These are phyloP conservation scores for Apiotrichum siamense DNA, from an alignment of 1,284 basidiomycete species.

Conservation along the genomic window DNA sequence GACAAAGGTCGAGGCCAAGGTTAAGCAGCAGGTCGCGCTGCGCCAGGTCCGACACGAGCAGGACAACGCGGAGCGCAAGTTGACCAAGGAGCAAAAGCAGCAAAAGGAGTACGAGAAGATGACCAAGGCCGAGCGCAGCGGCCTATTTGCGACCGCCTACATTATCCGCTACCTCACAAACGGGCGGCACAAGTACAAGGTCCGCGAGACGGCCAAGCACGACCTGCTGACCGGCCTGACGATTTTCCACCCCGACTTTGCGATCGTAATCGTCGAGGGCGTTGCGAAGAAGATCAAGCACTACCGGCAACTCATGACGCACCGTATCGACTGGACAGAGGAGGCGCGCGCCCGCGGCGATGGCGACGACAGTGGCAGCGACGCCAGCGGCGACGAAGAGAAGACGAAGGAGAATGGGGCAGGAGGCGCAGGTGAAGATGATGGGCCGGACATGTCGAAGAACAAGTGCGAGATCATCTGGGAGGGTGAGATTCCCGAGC, in stretches of 20 bases:
- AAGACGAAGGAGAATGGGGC: slow-evolving; percentile 8
- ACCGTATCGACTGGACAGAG: slow-evolving; percentile 92
- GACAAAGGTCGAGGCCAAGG: slow-evolving; percentile 91
- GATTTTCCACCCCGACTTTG: slow-evolving; percentile 83
- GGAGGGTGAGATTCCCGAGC: slow-evolving; percentile 82
- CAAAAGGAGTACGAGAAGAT: slow-evolving; percentile 83
- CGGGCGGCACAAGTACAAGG: slow-evolving; percentile 90
- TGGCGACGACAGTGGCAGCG: slow-evolving; percentile 55
- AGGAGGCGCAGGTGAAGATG: slow-evolving; percentile 30
- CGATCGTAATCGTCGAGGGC: slow-evolving; percentile 90
- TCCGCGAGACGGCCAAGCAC: slow-evolving; percentile 91
- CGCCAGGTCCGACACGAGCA: slow-evolving; percentile 84
- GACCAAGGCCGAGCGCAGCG: slow-evolving; percentile 76
- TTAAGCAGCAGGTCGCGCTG: slow-evolving; percentile 85
- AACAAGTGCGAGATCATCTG: slow-evolving; percentile 89
- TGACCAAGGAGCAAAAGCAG: slow-evolving; percentile 80
- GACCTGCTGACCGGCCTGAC: slow-evolving; percentile 78
- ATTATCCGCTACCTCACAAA: slow-evolving; percentile 87
- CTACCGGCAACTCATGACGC: slow-evolving; percentile 81
- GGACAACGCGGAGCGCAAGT: slow-evolving; percentile 80
- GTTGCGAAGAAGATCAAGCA: slow-evolving; percentile 75
- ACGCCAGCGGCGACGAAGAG: slow-evolving; percentile 51
- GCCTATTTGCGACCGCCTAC: slow-evolving; percentile 79
- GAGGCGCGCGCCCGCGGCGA: slow-evolving; percentile 67
- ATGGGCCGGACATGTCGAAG: slow-evolving; percentile 59